These are phyloP conservation scores for Geosmithia flava DNA, from an alignment of 2,329 filamentous ascomycete species.

Conservation along the genomic window DNA sequence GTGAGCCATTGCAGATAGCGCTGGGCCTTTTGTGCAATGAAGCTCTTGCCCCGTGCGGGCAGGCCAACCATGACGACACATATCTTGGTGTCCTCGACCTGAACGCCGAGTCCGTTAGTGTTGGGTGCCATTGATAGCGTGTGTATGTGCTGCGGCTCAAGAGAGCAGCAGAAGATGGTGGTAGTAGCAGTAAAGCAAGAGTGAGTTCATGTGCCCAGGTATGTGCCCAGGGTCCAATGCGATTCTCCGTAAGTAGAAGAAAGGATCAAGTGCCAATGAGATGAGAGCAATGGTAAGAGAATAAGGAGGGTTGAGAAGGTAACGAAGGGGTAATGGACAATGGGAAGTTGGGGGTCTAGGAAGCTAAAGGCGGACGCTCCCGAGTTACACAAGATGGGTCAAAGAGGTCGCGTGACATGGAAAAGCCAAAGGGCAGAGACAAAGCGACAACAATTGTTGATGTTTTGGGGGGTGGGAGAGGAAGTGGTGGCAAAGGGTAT, in stretches of 20 bases:
- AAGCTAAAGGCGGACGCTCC: neutral
- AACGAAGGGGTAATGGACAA: neutral
- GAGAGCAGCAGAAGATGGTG: neutral
- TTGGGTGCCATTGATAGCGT: neutral
- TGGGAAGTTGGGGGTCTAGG: neutral
- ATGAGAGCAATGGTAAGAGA: too few relatives aligned
- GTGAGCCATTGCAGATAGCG: slow-evolving; percentile 96
- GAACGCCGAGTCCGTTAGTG: slow-evolving; percentile 58
- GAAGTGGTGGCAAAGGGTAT: neutral
- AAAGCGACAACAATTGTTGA: neutral
- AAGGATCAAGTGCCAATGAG: too few relatives aligned
- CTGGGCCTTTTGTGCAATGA: slow-evolving; percentile 93
- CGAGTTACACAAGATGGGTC: neutral
- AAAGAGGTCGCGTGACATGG: neutral
- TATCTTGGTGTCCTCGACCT: slow-evolving; percentile 93
- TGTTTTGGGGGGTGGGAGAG: too few relatives aligned
- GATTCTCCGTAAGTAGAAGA: too few relatives aligned
- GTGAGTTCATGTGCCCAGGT: neutral
- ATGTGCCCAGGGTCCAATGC: too few relatives aligned
- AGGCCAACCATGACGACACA: slow-evolving; percentile 98
- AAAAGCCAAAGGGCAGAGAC: neutral
- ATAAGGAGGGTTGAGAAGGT: neutral
- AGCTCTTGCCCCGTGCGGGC: slow-evolving; percentile 89
- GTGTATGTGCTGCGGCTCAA: neutral
- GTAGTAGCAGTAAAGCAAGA: neutral